phyloP scores from a whole-genome alignment of 2,329 filamentous ascomycete species.

The Berkeleyomyces rouxiae region DNA sequence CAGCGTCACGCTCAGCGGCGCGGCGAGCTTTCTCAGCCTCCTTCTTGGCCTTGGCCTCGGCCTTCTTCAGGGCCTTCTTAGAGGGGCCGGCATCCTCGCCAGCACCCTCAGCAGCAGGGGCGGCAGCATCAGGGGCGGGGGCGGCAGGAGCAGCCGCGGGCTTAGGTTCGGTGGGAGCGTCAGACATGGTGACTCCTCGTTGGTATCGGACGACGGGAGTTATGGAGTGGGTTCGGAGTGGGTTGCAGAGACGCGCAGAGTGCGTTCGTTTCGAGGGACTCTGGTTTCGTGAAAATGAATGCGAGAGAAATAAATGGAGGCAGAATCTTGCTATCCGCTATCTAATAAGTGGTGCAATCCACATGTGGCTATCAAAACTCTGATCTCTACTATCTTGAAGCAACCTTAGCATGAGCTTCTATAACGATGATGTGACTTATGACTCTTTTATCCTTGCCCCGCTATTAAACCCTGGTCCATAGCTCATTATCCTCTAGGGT shows the following conservation, averaged over 20 bases:
- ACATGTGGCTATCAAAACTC: background rate
- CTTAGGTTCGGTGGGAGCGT: constrained; percentile 19
- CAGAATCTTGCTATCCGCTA: background rate
- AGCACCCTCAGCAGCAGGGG: constrained; percentile 6
- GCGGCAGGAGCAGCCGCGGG: constrained; percentile 7
- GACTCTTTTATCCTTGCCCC: constrained; percentile 3
- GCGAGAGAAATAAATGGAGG: background rate
- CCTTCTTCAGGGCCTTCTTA: constrained; percentile 75
- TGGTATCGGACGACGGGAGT: background rate
- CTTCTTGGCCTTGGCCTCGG: constrained; percentile 71
- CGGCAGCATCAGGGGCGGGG: constrained; percentile 1
- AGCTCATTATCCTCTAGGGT: background rate
- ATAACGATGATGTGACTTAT: background rate
- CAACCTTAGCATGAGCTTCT: background rate
- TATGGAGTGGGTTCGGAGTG: background rate
- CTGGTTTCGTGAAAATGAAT: background rate
- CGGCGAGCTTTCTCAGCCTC: constrained; percentile 63
- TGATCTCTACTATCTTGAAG: background rate
- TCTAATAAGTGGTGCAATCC: background rate
- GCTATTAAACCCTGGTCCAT: constrained; percentile 7
- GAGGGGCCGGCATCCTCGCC: constrained; percentile 29
- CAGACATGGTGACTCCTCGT: constrained; percentile 19
- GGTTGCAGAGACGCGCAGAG: background rate
- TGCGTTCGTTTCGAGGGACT: background rate
- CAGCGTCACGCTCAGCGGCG: constrained; percentile 59